Base-by-base conservation (phyloP, 2,329 filamentous ascomycete genomes). In the Ambrosiella beaveri region DNA sequence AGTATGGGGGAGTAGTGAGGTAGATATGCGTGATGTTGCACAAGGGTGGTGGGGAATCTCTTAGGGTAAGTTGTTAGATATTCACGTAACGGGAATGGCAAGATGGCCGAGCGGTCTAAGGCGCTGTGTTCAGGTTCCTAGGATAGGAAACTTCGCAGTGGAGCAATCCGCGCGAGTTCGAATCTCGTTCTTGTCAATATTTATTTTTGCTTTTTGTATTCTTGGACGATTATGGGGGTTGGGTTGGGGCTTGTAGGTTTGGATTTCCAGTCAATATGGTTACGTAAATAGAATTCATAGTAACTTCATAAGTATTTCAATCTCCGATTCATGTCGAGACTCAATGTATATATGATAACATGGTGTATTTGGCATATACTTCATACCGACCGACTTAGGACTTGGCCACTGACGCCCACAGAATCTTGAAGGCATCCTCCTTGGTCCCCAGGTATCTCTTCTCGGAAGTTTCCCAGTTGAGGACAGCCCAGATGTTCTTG, bases 381-480 rank as follows among this genome's bases (percentile, higher is more conserved):
- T 27, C 4, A 41, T 12, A n/a, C 4, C 40, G 7, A 39, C 35
- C 15, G 13, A 19, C 13, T 37, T 38, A 38, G 6, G 40, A 8
- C 47, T 54, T 54, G 9, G 54, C 17, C 3, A 75, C 65, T 3
- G 71, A 69, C 13, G 73, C 72, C 61, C 67, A 70, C 56, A 76
- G 68, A 15, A 70, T 65, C 64, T 71, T 71, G 66, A 76, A 75
- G 1, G 68, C 71, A 59, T 76, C 72, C 8, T 74, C 73, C 3
- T 69, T 68, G 3, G 63, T 70, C 2, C 77, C 76, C 1, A 70
- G 64, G 68, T 79, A 87, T 37, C 85, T 75, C 60, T 74, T 70
- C 71, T 86, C 84, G 1, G 80, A 78, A 4, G 76, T 81, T 70
- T 82, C 80, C 86, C 85, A 89, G 71, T 88, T 88, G 66, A 89